Evolutionary conservation across 805 yeast genomes (phyloP).

Genomic region (Candida ovalis): DNA sequence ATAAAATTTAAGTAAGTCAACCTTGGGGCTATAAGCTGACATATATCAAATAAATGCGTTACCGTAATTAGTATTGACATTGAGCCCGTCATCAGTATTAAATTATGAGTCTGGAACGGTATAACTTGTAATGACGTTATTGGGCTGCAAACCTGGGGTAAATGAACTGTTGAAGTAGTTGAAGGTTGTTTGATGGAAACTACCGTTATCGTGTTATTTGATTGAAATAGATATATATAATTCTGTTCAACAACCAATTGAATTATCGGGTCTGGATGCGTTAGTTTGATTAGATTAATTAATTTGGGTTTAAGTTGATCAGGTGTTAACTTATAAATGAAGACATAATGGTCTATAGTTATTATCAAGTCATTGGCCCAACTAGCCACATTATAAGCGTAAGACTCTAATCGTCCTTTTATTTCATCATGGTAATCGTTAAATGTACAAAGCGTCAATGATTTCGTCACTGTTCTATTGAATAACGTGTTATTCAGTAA

Average conservation of each 20-base stretch:
- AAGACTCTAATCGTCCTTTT: slow-evolving; percentile 8
- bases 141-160: background rate
- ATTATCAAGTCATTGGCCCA: slow-evolving; percentile 10
- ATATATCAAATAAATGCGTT: background rate
- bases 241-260: background rate
- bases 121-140: background rate
- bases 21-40: background rate
- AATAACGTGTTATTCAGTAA: slow-evolving; percentile 2
- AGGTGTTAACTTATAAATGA: slow-evolving; percentile 2
- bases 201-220: background rate
- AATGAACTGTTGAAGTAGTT: background rate
- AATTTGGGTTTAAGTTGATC: background rate
- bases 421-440: slow-evolving; percentile 1
- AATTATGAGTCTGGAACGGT: background rate
- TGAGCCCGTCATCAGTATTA: background rate
- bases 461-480: slow-evolving; percentile 1
- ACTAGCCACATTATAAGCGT: slow-evolving; percentile 1
- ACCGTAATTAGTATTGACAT: background rate
- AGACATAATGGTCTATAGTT: slow-evolving; percentile 8
- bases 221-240: background rate
- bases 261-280: background rate
- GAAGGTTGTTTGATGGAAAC: background rate
- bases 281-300: slow-evolving; percentile 8
- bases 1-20: background rate
- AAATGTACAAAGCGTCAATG: slow-evolving; percentile 5